Conservation (phyloP, 805 yeast genomes). For the Ogataea naganishii region DNA sequence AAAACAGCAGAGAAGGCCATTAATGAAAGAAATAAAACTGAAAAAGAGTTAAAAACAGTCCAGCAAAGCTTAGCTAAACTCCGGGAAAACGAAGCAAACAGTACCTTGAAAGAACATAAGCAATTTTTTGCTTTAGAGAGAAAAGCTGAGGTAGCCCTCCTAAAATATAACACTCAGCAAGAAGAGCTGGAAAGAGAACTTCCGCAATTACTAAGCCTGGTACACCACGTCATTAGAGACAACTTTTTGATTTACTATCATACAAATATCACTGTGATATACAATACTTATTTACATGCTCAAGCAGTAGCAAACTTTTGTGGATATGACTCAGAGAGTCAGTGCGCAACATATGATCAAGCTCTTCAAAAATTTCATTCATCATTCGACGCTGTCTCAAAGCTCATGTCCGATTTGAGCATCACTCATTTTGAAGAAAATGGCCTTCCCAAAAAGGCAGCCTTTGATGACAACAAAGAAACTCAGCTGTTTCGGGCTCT, state of each 20-base stretch:
- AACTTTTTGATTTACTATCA: constrained; percentile 28
- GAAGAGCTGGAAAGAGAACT: constrained; percentile 34
- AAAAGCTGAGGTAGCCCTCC: constrained; percentile 21
- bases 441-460: constrained; percentile 8
- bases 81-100: constrained; percentile 18
- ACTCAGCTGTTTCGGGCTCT: constrained; percentile 27
- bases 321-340: constrained; percentile 8
- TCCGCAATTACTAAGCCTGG: constrained; percentile 31
- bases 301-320: constrained; percentile 17
- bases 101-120: constrained; percentile 31
- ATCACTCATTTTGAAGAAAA: constrained; percentile 6
- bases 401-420: constrained; percentile 2
- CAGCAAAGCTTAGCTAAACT: constrained; percentile 10
- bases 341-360: constrained; percentile 1
- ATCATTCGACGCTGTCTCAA: constrained; percentile 1
- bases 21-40: constrained; percentile 15
- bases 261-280: constrained; percentile 15
- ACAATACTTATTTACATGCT: neutral
- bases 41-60: constrained; percentile 14
- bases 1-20: constrained; percentile 15
- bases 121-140: constrained; percentile 22
- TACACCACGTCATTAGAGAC: constrained; percentile 23
- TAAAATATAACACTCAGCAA: constrained; percentile 30
- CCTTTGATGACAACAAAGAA: constrained; percentile 1
- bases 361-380: neutral